Base-by-base conservation (phyloP, 2,329 filamentous ascomycete species). In the Parastagonospora nodorum region DNA sequence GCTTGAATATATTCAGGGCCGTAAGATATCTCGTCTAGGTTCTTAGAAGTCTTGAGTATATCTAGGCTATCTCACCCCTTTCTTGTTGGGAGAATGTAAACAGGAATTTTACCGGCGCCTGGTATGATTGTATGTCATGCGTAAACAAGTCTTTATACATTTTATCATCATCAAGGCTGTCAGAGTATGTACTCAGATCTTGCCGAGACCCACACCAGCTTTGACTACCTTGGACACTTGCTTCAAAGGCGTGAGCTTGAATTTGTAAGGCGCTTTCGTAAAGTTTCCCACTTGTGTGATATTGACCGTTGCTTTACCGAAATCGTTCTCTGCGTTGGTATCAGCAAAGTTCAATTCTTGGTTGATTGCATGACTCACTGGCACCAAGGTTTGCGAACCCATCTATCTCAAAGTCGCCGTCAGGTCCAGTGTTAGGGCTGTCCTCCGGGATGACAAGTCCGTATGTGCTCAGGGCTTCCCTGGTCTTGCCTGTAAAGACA, bases 371-470 rank as follows among this genome's bases (percentile, higher is more conserved):
- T 11, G 2, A 76, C 78, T 66, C 66, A 81, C 80, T 74, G 2
- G 79, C 77, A 19, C 81, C 81, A 12, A 82, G 67, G 51, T 83
- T 84, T 3, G 79, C 80, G 60, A 74, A 84, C 0, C 81, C 81
- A 55, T 83, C 81, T 24, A 82, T 68, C 61, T 83, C 81, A 57
- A 77, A 76, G 41, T 84, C 82, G 1, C 81, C 81, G 9, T 80
- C 80, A 1, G 76, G 73, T 51, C 76, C 77, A 0, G 80, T 83
- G 51, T 84, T 84, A 0, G 81, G 81, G 37, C 77, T 80, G 51
- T 83, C 81, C 39, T 77, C 72, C 0, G 82, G 82, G n/a, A 84
- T 79, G 1, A 83, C 81, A 0, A 82, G 68, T 0, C 81, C 81
- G 44, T 83, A 82, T 0, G 81, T 82, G 57, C 75, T 80, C 19